Percentiles rank a stretch among this genome's conserved stretches.
Evolutionary conservation across 1,139 yeast genomes (phyloP).

Genomic region (Geotrichum aggregatum): DNA sequence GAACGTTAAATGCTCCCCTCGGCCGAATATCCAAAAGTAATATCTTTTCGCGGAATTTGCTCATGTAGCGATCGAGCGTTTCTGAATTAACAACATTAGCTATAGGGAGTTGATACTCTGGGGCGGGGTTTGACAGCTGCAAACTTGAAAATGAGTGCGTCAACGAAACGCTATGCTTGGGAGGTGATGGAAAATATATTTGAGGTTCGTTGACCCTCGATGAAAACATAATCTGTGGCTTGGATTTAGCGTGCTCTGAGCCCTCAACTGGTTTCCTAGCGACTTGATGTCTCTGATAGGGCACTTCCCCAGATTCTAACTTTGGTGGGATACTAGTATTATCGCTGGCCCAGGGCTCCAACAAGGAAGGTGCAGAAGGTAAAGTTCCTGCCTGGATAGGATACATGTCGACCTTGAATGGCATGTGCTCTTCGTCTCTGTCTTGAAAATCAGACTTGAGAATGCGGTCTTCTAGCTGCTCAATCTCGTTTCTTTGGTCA

Average conservation of each 20-base stretch:
- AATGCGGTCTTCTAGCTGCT: slow-evolving; percentile 10
- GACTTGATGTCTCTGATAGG: not conserved
- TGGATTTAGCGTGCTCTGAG: not conserved
- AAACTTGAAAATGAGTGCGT: slow-evolving; percentile 4
- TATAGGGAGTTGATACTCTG: slow-evolving; percentile 31
- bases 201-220: not conserved
- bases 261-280: not conserved
- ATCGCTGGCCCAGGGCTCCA: not conserved
- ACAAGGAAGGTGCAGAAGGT: not conserved
- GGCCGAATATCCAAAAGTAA: slow-evolving; percentile 66
- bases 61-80: slow-evolving; percentile 31
- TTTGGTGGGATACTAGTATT: slow-evolving; percentile 2
- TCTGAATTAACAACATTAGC: slow-evolving; percentile 35
- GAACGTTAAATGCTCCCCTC: slow-evolving; percentile 51
- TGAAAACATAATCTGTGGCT: slow-evolving; percentile 1
- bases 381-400: not conserved
- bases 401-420: not conserved
- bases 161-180: slow-evolving; percentile 1
- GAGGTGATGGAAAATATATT: not conserved
- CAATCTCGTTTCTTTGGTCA: not conserved
- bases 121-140: not conserved
- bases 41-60: slow-evolving; percentile 33
- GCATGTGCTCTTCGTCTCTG: not conserved
- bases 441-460: not conserved
- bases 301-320: not conserved